Percentiles rank a stretch among this genome's conserved stretches.
Evolutionary conservation across 2,329 filamentous ascomycete genomes (phyloP).

Genomic region (Colletotrichum destructivum): DNA sequence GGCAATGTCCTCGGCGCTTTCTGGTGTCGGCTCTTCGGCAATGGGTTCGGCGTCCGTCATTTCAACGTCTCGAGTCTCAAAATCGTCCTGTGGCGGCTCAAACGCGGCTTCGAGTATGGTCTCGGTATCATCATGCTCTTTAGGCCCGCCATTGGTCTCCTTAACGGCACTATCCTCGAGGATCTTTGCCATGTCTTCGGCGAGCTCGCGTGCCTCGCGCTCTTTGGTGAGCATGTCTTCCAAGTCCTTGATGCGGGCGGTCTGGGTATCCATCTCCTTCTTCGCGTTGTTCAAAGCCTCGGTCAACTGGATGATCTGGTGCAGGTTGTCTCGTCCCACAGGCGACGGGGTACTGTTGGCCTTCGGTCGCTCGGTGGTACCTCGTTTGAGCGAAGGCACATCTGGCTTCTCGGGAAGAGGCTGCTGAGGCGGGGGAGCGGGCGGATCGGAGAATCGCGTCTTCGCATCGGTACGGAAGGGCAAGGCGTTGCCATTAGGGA

Average conservation of each 20-base stretch:
- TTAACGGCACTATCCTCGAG: slow-evolving; percentile 70
- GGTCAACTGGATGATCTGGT: slow-evolving; percentile 86
- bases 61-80: slow-evolving; percentile 46
- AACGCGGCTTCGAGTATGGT: slow-evolving; percentile 62
- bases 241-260: slow-evolving; percentile 82
- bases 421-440: slow-evolving; percentile 92
- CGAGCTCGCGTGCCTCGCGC: slow-evolving; percentile 83
- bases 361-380: slow-evolving; percentile 82
- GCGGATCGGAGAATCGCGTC: slow-evolving; percentile 90
- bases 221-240: slow-evolving; percentile 86
- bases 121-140: slow-evolving; percentile 52
- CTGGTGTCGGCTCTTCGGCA: slow-evolving; percentile 48
- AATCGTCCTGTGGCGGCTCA: slow-evolving; percentile 58
- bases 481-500: slow-evolving; percentile 66
- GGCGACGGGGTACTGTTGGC: slow-evolving; percentile 68
- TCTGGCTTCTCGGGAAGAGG: slow-evolving; percentile 95
- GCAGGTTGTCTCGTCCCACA: slow-evolving; percentile 68
- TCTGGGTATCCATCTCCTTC: slow-evolving; percentile 89
- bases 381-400: slow-evolving; percentile 80
- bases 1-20: slow-evolving; percentile 55
- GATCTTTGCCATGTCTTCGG: slow-evolving; percentile 84
- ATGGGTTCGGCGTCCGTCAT: slow-evolving; percentile 43
- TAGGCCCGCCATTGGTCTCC: slow-evolving; percentile 57
- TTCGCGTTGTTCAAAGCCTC: slow-evolving; percentile 88
- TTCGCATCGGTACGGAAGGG: slow-evolving; percentile 81